Conservation (phyloP, 2,329 filamentous ascomycete genomes). For the Aspergillus bombycis region DNA sequence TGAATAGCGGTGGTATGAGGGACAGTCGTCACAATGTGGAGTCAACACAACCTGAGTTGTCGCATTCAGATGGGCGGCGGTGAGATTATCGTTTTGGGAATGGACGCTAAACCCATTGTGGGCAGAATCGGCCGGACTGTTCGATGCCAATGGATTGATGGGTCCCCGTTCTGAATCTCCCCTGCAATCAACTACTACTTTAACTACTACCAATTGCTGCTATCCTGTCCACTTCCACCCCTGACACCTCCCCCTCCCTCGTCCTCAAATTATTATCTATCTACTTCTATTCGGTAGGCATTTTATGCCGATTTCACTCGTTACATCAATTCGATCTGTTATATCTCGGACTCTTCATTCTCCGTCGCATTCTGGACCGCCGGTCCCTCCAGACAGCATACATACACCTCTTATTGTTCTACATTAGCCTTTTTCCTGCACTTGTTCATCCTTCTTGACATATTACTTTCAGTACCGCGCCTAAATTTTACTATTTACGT, state of each 20-base stretch:
- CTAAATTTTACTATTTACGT: neutral
- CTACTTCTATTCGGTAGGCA: conserved; percentile 18
- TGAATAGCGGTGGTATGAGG: neutral
- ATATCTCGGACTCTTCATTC: conserved; percentile 5
- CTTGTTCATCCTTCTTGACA: neutral
- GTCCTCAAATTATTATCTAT: neutral
- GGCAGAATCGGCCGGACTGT: conserved; percentile 1
- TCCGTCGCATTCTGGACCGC: conserved; percentile 11
- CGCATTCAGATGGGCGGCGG: neutral
- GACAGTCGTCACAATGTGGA: neutral
- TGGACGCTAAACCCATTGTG: conserved; percentile 4
- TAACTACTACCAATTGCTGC: neutral
- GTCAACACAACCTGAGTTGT: neutral
- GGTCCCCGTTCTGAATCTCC: neutral
- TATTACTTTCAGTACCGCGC: neutral
- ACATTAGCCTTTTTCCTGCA: neutral
- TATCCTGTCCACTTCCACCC: neutral
- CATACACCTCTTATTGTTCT: neutral
- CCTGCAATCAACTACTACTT: neutral
- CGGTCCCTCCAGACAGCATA: neutral
- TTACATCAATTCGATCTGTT: conserved; percentile 18
- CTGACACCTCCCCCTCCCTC: neutral
- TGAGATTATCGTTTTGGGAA: neutral
- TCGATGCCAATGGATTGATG: neutral
- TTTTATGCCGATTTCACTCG: conserved; percentile 34